Base-by-base conservation (phyloP, 2,329 filamentous ascomycete genomes). In the Lasiodiplodia citricola region DNA sequence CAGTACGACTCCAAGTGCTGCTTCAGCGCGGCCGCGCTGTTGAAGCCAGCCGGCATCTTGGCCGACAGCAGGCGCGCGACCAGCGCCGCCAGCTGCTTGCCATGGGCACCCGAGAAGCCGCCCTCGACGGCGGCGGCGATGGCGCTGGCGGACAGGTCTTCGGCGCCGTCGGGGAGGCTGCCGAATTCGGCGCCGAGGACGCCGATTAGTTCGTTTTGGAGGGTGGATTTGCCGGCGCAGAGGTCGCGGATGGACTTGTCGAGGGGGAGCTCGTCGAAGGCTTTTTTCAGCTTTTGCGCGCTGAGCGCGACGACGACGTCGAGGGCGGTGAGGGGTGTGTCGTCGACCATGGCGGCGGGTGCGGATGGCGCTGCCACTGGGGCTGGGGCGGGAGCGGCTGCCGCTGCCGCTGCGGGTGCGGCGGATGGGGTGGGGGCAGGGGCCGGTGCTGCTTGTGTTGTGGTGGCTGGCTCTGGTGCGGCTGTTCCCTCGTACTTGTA, bases 181-280 rank as follows among this genome's bases (percentile, higher is more conserved):
- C 58, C 51, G 50, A 68, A 69, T 16, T 63, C 68, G 37, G 52
- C 52, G 44, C 37, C 41, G 4, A 69, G 37, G 16, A 63, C 64
- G 21, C 68, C 51, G 31, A 69, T 28, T 41, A 69, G 51, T 21
- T 69, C 68, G 38, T 69, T 69, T 56, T 69, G 68, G 18, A 69
- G 54, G 18, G 60, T 69, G 0, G 68, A 69, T 44, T 69, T 69
- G 54, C 67, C 67, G 18, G 44, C 64, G 55, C 64, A 60, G 54
- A 69, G 64, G 31, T 67, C 64, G 41, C 64, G 52, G 44, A 69
- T 60, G 38, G 63, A 55, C 47, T 60, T 67, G 14, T 65, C 66
- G 18, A 23, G 57, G 10, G 68, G 52, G 1, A 69, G 50, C 44
- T 69, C 25, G 63, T 44, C 68, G 64, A 67, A 52, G 38, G 64